Evolutionary conservation across 2,329 filamentous ascomycete genomes (phyloP).

Genomic region (Plenodomus tracheiphilus): DNA sequence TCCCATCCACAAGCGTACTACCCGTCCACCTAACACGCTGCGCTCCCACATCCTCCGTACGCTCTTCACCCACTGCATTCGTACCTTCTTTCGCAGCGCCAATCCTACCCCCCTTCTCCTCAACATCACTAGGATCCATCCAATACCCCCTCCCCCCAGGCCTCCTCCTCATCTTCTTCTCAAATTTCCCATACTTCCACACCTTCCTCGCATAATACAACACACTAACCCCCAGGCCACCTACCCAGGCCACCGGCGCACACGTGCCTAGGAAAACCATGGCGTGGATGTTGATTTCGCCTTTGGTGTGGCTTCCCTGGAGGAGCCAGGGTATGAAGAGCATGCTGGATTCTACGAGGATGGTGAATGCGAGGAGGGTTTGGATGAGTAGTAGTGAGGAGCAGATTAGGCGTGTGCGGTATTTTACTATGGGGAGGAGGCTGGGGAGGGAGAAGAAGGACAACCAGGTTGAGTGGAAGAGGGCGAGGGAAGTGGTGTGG

Average conservation of each 20-base stretch:
- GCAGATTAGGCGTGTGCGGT: not conserved
- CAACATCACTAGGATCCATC: constrained; percentile 1
- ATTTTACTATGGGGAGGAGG: not conserved
- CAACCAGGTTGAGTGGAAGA: not conserved
- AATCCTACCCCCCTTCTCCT: not conserved
- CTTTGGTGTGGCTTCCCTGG: not conserved
- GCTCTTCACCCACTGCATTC: not conserved
- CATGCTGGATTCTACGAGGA: constrained; percentile 3
- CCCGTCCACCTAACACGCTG: not conserved
- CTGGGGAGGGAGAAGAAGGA: not conserved
- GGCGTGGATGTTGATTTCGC: not conserved
- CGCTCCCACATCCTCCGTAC: not conserved
- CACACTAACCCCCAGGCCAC: not conserved
- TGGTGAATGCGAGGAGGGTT: constrained; percentile 1
- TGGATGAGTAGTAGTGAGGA: constrained; percentile 1
- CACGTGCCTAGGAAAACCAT: constrained; percentile 2
- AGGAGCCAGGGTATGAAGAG: constrained; percentile 6
- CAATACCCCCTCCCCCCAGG: constrained; percentile 9
- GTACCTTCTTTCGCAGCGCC: not conserved
- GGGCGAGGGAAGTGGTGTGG: not conserved
- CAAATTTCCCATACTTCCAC: constrained; percentile 6
- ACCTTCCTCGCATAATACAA: constrained; percentile 9
- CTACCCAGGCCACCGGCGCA: constrained; percentile 1
- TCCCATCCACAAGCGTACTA: not conserved
- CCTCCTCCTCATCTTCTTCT: not conserved